Percentiles rank a stretch among this genome's conserved stretches.
Evolutionary conservation across 2,329 filamentous ascomycete species (phyloP).

Genomic region (Trichoderma aggressivum): DNA sequence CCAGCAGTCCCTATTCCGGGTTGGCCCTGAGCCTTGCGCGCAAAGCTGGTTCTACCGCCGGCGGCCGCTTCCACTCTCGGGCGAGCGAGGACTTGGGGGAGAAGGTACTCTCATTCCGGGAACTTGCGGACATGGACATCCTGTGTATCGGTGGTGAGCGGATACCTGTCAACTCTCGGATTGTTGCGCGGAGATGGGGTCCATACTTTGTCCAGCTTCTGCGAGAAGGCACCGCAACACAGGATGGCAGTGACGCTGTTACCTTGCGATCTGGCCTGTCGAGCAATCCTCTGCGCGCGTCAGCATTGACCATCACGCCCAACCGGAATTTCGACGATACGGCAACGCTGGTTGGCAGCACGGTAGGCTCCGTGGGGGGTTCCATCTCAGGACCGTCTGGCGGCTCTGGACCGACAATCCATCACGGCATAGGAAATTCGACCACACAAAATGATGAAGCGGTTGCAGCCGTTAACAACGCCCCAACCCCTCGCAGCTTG

Average conservation of each 20-base stretch:
- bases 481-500: constrained; percentile 55
- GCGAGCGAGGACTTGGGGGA: constrained; percentile 84
- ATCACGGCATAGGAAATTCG: constrained; percentile 42
- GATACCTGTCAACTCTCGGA: constrained; percentile 87
- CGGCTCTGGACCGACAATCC: constrained; percentile 44
- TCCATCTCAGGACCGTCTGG: constrained; percentile 40
- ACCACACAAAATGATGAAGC: not conserved
- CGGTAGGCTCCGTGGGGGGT: constrained; percentile 39
- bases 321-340: constrained; percentile 51
- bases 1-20: constrained; percentile 66
- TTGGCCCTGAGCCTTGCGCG: constrained; percentile 55
- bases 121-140: constrained; percentile 95
- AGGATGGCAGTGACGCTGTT: constrained; percentile 69
- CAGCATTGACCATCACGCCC: constrained; percentile 80
- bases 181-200: constrained; percentile 86
- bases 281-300: constrained; percentile 64
- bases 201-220: constrained; percentile 93
- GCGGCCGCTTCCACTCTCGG: constrained; percentile 70
- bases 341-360: constrained; percentile 43
- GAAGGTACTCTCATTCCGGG: constrained; percentile 72
- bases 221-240: constrained; percentile 70
- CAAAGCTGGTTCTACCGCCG: constrained; percentile 64
- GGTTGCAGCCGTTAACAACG: constrained; percentile 45
- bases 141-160: constrained; percentile 86
- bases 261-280: constrained; percentile 66